Conservation (phyloP, 202 grass and related monocot genomes). For the Tripidium arundinaceum region DNA sequence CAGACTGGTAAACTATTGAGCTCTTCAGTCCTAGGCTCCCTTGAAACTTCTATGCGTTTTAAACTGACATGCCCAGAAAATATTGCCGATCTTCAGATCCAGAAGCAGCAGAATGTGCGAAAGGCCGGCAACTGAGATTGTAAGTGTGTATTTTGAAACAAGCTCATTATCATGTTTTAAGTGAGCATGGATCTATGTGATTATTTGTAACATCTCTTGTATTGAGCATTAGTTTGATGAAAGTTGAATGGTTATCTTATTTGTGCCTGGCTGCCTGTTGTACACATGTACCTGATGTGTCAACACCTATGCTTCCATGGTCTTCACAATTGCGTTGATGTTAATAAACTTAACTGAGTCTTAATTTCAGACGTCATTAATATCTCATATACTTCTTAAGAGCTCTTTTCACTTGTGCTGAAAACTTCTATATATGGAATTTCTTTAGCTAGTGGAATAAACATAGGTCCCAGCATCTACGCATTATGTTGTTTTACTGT, state of each 20-base stretch:
- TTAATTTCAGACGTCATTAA: neutral
- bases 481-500: neutral
- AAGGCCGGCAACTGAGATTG: slow-evolving; percentile 91
- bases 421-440: neutral
- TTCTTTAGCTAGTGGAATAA: neutral
- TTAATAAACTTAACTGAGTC: slow-evolving; percentile 39
- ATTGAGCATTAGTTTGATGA: too few species aligned
- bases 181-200: neutral
- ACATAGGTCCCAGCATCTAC: neutral
- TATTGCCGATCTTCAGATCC: slow-evolving; percentile 51
- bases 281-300: neutral
- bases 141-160: slow-evolving; percentile 40
- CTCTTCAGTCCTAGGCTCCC: neutral
- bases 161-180: neutral
- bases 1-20: slow-evolving; percentile 59
- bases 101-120: slow-evolving; percentile 76
- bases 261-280: too few species aligned
- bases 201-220: neutral
- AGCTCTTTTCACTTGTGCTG: neutral
- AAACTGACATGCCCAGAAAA: slow-evolving; percentile 8
- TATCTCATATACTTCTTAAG: neutral
- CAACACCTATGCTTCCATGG: neutral
- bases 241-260: too few species aligned
- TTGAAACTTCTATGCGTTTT: neutral
- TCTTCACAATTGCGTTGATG: neutral